Evolutionary conservation across 1,139 yeast species (phyloP).

Genomic region (Scheffersomyces segobiensis): DNA sequence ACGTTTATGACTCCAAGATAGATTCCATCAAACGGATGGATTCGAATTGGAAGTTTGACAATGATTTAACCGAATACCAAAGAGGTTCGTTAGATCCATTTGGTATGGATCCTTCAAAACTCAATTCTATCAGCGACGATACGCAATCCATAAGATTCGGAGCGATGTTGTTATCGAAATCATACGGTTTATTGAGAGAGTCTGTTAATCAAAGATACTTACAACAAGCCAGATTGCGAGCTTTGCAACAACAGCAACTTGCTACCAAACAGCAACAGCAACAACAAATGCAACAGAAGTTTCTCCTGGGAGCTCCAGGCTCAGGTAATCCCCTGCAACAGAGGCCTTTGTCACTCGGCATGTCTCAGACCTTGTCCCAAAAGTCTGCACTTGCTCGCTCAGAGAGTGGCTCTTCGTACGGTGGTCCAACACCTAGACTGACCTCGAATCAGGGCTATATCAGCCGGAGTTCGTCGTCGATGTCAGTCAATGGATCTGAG

Average conservation of each 20-base stretch:
- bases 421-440: background rate
- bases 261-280: conserved; percentile 46
- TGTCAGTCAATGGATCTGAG: background rate
- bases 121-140: conserved; percentile 81
- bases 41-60: conserved; percentile 78
- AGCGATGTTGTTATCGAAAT: conserved; percentile 83
- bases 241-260: conserved; percentile 43
- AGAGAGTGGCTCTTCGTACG: background rate
- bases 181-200: conserved; percentile 68
- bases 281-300: conserved; percentile 32
- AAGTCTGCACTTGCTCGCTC: background rate
- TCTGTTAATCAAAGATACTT: conserved; percentile 48
- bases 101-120: conserved; percentile 63
- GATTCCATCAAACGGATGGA: conserved; percentile 57
- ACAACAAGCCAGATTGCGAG: conserved; percentile 49
- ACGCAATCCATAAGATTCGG: conserved; percentile 92
- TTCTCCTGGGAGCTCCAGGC: conserved; percentile 2
- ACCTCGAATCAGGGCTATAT: background rate
- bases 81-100: conserved; percentile 54
- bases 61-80: conserved; percentile 53
- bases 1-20: conserved; percentile 59
- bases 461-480: background rate
- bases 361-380: background rate
- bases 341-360: background rate
- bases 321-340: background rate